Conservation (phyloP, 2,329 filamentous ascomycete genomes). For the Aspergillus pseudoviridinutans region DNA sequence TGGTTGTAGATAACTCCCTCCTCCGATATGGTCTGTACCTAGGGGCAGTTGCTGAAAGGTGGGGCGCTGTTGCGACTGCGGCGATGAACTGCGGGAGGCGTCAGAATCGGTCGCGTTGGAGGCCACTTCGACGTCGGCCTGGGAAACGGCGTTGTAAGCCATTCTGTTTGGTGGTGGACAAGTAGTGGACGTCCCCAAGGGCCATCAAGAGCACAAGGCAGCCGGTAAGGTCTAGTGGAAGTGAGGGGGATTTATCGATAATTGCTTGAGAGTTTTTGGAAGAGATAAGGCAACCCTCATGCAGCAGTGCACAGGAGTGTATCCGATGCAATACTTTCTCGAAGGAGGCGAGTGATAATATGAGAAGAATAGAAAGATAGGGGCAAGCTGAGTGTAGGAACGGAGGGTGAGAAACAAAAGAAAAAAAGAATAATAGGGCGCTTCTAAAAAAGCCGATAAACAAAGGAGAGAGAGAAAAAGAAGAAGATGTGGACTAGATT, state of each 20-base stretch:
- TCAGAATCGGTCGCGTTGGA: slow-evolving; percentile 35
- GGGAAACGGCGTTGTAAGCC: slow-evolving; percentile 43
- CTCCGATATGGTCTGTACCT: slow-evolving; percentile 31
- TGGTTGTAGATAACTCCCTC: slow-evolving; percentile 22
- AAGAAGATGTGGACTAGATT: neutral
- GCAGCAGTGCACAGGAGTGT: neutral
- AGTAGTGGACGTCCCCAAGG: neutral
- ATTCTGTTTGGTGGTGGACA: slow-evolving; percentile 22
- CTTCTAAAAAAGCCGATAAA: neutral
- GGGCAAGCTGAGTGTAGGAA: neutral
- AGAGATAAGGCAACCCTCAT: neutral
- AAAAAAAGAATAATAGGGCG: neutral
- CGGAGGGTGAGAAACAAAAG: neutral
- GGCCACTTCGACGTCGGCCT: slow-evolving; percentile 37
- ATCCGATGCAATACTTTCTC: neutral
- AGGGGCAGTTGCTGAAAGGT: slow-evolving; percentile 28
- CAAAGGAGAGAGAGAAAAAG: neutral
- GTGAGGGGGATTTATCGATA: neutral
- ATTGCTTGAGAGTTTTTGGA: neutral
- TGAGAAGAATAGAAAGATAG: neutral
- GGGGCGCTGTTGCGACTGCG: slow-evolving; percentile 15
- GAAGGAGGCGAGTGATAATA: neutral
- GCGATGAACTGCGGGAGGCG: slow-evolving; percentile 29
- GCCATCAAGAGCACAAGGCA: neutral
- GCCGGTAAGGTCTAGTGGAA: neutral